These are phyloP conservation scores for Chernovozyma sophiae-reginae DNA, from an alignment of 1,139 yeast genomes.

Conservation along the genomic window DNA sequence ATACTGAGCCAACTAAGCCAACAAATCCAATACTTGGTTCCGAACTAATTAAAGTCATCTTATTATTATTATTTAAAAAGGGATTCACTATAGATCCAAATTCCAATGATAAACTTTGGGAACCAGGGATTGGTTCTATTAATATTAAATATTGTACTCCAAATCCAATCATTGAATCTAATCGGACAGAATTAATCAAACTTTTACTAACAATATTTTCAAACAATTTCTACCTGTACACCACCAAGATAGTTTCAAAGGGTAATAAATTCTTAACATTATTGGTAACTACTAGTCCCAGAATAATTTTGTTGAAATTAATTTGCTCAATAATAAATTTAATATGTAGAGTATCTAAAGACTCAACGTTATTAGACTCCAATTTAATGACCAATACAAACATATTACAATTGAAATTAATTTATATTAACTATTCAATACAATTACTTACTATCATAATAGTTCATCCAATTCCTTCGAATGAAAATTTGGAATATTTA, in stretches of 20 bases:
- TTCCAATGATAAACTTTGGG: conserved; percentile 47
- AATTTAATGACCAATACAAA: conserved; percentile 12
- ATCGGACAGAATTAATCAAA: conserved; percentile 64
- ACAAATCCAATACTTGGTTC: conserved; percentile 1
- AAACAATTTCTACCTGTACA: conserved; percentile 50
- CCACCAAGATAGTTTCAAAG: conserved; percentile 38
- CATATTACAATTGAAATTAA: conserved; percentile 45
- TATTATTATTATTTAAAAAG: conserved; percentile 46
- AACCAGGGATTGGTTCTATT: conserved; percentile 63
- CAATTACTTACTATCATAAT: conserved; percentile 62
- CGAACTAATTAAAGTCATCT: background rate
- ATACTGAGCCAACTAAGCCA: background rate
- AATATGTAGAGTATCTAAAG: conserved; percentile 30
- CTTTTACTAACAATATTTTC: conserved; percentile 63
- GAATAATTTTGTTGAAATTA: conserved; percentile 46
- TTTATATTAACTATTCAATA: conserved; percentile 52
- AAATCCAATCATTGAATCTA: conserved; percentile 52
- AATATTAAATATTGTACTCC: conserved; percentile 26
- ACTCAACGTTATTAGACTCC: conserved; percentile 1
- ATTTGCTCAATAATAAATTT: conserved; percentile 69
- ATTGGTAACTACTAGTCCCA: conserved; percentile 51
- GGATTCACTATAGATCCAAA: conserved; percentile 50
- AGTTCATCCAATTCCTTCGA: conserved; percentile 59
- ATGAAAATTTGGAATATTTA: conserved; percentile 42
- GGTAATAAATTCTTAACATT: conserved; percentile 62